Base-by-base conservation (phyloP, 139 green algal species). In the Axilococcus clingmanii region DNA sequence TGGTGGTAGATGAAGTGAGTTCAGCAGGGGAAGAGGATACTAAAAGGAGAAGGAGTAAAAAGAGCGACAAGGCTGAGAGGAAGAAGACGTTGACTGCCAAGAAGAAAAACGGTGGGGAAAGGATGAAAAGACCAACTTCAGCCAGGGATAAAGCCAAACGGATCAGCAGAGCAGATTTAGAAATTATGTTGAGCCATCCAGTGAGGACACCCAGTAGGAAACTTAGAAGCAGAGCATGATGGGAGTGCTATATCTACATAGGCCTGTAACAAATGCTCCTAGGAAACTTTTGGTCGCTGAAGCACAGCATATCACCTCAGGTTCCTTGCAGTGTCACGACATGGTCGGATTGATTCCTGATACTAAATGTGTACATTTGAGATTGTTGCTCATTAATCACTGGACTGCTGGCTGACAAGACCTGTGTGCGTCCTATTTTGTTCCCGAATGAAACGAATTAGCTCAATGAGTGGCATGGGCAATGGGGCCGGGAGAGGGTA, bases 1-100 rank as follows among this genome's bases (percentile, higher is more conserved):
- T 35, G 31, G 31, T 34, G 17, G 23, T 27, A 31, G 32, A 29
- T 16, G 23, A 40, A 33, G 44, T 51, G 56, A 31, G 45, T 32
- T 32, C 31, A 28, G 31, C 33, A 30, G 46, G 33, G 37, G 37
- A 44, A 32, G 41, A n/a, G n/a, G n/a, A n/a, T n/a, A n/a, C 41
- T 24, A 52, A 24, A 37, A 34, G 38, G 38, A 6, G 1, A 25
- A 52, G 0, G 53, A 25, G 4, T 33, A 28, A 15, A 25, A 8
- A 0, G 38, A 52, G 24, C 32, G 35, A 53, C 24, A n/a, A 28
- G 38, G 38, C 2, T 25, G 40, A 12, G 30, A 47, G 19, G 40
- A 63, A 31, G 36, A 28, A 28, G 34, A 48, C 29, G 34, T 40
- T 27, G 51, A 20, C 7, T 25, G 40, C 31, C n/a, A 38, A 38